Base-by-base conservation (phyloP, 1,284 basidiomycete species). In the Cystobasidiaceae sp. region DNA sequence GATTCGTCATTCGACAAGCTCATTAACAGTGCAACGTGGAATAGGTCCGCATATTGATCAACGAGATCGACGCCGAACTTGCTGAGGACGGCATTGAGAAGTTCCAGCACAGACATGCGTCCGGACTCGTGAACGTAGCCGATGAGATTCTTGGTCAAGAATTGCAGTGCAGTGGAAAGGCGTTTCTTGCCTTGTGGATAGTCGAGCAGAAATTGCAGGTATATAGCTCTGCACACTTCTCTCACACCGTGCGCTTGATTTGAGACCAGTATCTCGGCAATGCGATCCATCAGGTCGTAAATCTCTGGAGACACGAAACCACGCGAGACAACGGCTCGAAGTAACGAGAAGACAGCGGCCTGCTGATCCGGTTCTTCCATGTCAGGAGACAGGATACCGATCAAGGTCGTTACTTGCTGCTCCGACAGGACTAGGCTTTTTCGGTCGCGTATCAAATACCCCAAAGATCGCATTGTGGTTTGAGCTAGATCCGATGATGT, bases 161-260 rank as follows among this genome's bases (percentile, higher is more conserved):
- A 97, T 0, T 86, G 84, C 83, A 99, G 89, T 72, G 91, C 90
- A 55, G 86, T 87, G 68, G 85, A 86, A 11, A 98, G 81, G 2
- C 94, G 85, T 1, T 88, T 89, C 72, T 91, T 89, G 37, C 96
- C 96, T 76, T 98, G 96, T 1, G 96, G 96, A 74, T 98, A 99
- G 74, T 99, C 94, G 41, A 98, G 84, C 65, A 98, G 80, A 82
- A 99, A 99, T 74, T 96, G 91, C 45, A 98, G 83, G 41, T 94
- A 83, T 32, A 93, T 85, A 41, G 88, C 85, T 23, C 96, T 87
- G 72, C 90, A 94, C 0, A 90, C 84, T 74, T 96, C 93, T 73
- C 93, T 92, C 7, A 96, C 92, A 70, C 90, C 88, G 0, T 85
- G 77, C 11, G 90, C 90, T 77, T 98, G 94, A 71, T 85, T 93